Conservation (phyloP, 2,329 filamentous ascomycete genomes). For the Macrophomina pseudophaseolina region DNA sequence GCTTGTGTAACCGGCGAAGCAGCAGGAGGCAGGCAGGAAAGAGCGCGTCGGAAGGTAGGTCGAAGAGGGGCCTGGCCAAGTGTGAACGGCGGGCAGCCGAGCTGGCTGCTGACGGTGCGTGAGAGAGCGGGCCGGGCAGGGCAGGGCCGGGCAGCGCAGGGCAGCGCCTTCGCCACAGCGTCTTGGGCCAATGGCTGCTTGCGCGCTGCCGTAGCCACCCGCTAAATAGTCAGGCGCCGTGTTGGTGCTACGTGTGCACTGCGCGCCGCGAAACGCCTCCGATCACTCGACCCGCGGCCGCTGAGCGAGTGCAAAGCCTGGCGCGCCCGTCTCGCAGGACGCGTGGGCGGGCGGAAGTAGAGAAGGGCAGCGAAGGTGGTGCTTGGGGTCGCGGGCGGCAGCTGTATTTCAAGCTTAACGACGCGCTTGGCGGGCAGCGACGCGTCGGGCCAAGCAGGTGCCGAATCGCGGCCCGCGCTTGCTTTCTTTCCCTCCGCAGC, state of each 20-base stretch:
- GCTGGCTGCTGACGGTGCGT: conserved; percentile 1
- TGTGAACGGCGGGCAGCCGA: background rate
- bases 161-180: background rate
- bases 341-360: background rate
- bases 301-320: background rate
- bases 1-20: background rate
- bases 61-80: background rate
- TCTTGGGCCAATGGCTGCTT: conserved; percentile 12
- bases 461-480: background rate
- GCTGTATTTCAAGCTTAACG: background rate
- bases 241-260: background rate
- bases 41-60: background rate
- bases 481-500: background rate
- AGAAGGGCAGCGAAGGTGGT: background rate
- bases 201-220: background rate
- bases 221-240: conserved; percentile 3
- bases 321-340: background rate
- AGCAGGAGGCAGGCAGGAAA: background rate
- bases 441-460: conserved; percentile 6
- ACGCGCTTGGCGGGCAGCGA: conserved; percentile 10
- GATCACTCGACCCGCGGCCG: background rate
- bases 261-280: background rate
- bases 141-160: too few species aligned
- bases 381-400: background rate
- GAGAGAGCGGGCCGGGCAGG: background rate